Conservation (phyloP, 1,139 yeast species). For the Chernovozyma aurita region DNA sequence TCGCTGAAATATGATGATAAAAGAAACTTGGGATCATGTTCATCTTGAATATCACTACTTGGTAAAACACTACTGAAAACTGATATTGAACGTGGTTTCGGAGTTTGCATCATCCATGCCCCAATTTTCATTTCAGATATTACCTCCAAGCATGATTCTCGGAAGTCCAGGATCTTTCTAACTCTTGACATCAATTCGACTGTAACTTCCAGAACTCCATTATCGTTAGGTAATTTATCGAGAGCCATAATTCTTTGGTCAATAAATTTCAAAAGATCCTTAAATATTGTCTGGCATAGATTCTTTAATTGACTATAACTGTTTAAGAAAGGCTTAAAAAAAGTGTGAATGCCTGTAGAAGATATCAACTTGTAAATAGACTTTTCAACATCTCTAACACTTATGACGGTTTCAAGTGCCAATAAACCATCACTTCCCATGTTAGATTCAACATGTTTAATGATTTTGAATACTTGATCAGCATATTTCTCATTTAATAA, state of each 20-base stretch:
- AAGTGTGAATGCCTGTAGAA: constrained; percentile 6
- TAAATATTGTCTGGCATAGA: constrained; percentile 38
- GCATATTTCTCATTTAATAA: constrained; percentile 19
- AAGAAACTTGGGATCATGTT: constrained; percentile 42
- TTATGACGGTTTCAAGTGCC: constrained; percentile 39
- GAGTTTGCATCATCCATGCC: constrained; percentile 62
- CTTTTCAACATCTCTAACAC: constrained; percentile 32
- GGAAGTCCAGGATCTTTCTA: constrained; percentile 61
- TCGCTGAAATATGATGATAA: constrained; percentile 68
- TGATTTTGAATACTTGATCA: constrained; percentile 9
- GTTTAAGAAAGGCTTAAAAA: constrained; percentile 27
- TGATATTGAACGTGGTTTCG: constrained; percentile 47
- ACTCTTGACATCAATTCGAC: constrained; percentile 62
- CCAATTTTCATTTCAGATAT: constrained; percentile 53
- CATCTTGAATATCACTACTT: constrained; percentile 24
- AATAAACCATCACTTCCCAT: constrained; percentile 24
- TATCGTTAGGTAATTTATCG: constrained; percentile 50
- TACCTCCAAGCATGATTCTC: constrained; percentile 48
- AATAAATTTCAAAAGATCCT: constrained; percentile 53
- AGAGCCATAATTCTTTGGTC: constrained; percentile 45
- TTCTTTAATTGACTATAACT: constrained; percentile 16
- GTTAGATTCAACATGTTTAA: constrained; percentile 10
- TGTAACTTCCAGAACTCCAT: constrained; percentile 65
- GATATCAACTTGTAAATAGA: constrained; percentile 21
- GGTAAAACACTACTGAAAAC: constrained; percentile 47